Conservation (phyloP, 192 early-diverging fungal species). For the Obelidium mucronatum region DNA sequence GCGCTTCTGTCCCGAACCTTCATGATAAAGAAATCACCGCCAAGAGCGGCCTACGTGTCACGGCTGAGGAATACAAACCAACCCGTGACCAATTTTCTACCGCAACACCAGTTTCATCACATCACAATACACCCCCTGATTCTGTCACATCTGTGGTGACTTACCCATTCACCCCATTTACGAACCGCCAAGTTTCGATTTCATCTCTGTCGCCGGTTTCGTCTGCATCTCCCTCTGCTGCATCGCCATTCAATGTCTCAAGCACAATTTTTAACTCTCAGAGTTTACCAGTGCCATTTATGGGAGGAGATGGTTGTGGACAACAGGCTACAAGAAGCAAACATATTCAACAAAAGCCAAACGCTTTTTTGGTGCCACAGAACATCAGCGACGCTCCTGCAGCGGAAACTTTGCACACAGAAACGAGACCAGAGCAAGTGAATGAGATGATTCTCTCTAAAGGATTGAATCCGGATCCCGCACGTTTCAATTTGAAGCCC, state of each 20-base stretch:
- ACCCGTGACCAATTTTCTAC: neutral
- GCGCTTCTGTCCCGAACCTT: no score
- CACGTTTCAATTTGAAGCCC: constrained; percentile 18
- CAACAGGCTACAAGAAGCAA: neutral
- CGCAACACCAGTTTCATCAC: neutral
- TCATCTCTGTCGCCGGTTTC: no score
- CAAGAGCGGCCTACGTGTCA: constrained; percentile 9
- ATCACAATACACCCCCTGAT: neutral
- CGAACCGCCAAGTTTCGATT: neutral
- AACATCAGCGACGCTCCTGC: neutral
- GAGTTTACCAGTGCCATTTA: neutral
- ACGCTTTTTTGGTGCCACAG: neutral
- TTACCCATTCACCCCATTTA: neutral
- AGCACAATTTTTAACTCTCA: neutral
- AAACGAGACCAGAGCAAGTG: constrained; percentile 2
- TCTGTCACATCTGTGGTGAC: neutral
- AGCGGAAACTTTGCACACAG: neutral
- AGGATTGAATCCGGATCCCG: constrained; percentile 26
- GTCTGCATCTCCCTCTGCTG: neutral
- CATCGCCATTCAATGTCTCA: neutral
- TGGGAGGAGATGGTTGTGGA: no score
- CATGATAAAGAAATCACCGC: no score
- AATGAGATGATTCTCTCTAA: constrained; percentile 23
- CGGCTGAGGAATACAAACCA: constrained; percentile 16
- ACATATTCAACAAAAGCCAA: neutral